Base-by-base conservation (phyloP, 1,284 basidiomycete species). In the Somion occarium region DNA sequence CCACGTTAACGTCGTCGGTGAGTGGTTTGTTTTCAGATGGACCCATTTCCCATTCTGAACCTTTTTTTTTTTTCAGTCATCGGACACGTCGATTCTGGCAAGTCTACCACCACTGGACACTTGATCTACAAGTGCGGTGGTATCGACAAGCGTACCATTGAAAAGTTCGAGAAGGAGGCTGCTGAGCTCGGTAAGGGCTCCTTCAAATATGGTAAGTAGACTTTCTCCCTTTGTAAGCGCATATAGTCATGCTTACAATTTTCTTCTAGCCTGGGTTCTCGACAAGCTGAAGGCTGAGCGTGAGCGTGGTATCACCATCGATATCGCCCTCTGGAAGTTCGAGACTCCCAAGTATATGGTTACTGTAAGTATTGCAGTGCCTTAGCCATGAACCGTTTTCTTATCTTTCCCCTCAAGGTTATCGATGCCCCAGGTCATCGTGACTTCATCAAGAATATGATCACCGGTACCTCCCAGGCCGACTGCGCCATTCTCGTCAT, bases 361-460 rank as follows among this genome's bases (percentile, higher is more conserved):
- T 64, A 93, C 91, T 54, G 90, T 93, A 72, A 57, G 85, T 71
- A 50, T 48, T 30, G 24, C n/a, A 30, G 65, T 11, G 24, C 3
- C 24, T 44, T 34, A 12, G 11, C 12, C 44, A 38, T 38, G 3
- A 2, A 5, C 30, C 30, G 34, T 48, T 60, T 22, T 55, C 41
- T 45, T 23, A 23, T 5, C 18, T 34, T 47, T 49, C 41, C 7
- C 19, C 46, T 53, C 22, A 53, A 90, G 88, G 93, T 96, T 77
- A 96, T 96, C 65, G 95, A 98, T 73, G 97, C 96, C 74, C 97
- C 96, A 52, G 97, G 96, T 72, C 97, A 99, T 80, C 94, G 96
- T 88, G 97, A 99, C 74, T 99, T 99, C 80, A 99, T 99, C 87
- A 99, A 99, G 84, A 99, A 98, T 92, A 98, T 98, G 94, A 98